Conservation (phyloP, 2,329 filamentous ascomycete genomes). For the Calonectria honghensis region DNA sequence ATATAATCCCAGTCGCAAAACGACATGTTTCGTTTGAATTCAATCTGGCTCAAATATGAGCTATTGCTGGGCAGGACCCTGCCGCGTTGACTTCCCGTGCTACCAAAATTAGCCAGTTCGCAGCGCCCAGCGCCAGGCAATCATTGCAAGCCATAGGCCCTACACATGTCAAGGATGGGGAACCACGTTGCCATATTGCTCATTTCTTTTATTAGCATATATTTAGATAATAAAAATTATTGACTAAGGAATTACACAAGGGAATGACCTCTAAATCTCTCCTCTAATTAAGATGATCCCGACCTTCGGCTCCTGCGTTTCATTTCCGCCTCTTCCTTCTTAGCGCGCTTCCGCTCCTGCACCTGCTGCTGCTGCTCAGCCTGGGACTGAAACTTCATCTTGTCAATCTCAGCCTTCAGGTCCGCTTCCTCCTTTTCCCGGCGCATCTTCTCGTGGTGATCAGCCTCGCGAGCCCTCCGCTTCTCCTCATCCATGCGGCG, state of each 20-base stretch:
- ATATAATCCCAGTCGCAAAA: neutral
- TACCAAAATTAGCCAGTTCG: neutral
- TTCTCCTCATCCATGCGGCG: neutral
- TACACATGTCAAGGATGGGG: neutral
- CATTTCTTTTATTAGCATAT: neutral
- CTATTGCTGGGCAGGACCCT: neutral
- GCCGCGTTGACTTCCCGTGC: neutral
- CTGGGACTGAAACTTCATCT: neutral
- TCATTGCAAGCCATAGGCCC: neutral
- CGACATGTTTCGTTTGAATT: neutral
- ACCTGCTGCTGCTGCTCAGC: conserved; percentile 3
- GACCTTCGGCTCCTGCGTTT: neutral
- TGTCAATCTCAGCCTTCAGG: neutral
- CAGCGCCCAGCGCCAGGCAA: neutral
- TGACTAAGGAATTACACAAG: neutral
- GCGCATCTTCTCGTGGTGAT: neutral
- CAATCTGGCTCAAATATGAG: neutral
- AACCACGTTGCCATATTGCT: neutral
- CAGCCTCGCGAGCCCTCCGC: neutral
- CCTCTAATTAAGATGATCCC: neutral
- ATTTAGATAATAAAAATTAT: neutral
- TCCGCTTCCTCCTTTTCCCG: neutral
- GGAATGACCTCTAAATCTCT: neutral
- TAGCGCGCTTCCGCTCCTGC: neutral
- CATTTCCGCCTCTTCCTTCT: neutral